Base-by-base conservation (phyloP, 768 basidiomycete species). In the Boletus reticulatus region DNA sequence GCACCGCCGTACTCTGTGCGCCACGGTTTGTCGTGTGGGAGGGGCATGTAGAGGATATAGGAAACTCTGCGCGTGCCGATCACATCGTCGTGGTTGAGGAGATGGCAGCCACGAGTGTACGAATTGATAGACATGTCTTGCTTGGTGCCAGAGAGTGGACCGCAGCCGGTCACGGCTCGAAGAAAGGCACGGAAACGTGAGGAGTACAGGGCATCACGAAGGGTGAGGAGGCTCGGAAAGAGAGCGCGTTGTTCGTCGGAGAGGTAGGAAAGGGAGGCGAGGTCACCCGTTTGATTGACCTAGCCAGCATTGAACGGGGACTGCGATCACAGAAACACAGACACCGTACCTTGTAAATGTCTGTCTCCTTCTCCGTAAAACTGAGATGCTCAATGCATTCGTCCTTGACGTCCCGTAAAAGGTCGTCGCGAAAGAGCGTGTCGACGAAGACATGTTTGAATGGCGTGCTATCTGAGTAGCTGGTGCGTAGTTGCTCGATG, bases 1-100 rank as follows among this genome's bases (percentile, higher is more conserved):
- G 94, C 89, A 27, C 96, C 96, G 34, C 96, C 96, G 85, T 89
- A 97, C 57, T 89, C 87, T 43, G 84, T 80, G 67, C 88, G 81
- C 96, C 96, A 98, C 44, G 83, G 78, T 56, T 84, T 77, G 64
- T 80, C 81, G 68, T 79, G 73, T 27, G 88, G 87, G 59, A 88
- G 80, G 19, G 95, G 95, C 81, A 98, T 89, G 75, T 98, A 98
- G 47, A 98, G 85, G 73, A 98, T 96, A 76, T 96, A 98, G 1
- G 92, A 95, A 50, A 98, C 89, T 41, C 93, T 84, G 24, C 96
- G 88, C 9, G 93, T 84, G 57, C 94, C 94, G 67, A 98, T 98
- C 24, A 96, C 95, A 71, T 98, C 96, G 84, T 98, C 96, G 77
- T 98, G 96, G 72, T 96, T 92, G 65, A 98, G 85, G 11, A 98